These are phyloP conservation scores for Neurospora crassa DNA, from an alignment of 2,329 filamentous ascomycete genomes.

Conservation along the genomic window DNA sequence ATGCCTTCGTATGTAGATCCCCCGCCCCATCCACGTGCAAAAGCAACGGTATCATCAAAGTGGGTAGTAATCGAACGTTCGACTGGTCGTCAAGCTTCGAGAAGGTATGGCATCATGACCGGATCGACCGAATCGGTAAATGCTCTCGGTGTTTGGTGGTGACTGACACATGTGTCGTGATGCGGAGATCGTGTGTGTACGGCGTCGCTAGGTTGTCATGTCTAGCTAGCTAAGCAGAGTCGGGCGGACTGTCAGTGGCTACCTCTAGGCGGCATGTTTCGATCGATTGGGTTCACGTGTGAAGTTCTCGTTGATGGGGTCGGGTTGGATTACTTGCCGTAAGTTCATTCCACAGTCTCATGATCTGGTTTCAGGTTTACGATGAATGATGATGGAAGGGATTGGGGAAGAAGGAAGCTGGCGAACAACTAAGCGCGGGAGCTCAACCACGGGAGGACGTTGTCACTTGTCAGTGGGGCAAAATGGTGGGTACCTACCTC, in stretches of 20 bases:
- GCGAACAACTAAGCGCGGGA: too few relatives aligned
- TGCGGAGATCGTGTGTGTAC: not conserved
- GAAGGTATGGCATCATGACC: not conserved
- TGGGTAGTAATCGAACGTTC: not conserved
- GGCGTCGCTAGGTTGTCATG: not conserved
- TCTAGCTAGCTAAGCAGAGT: too few relatives aligned
- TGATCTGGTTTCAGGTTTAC: not conserved
- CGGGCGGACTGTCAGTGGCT: too few relatives aligned
- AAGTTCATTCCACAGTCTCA: not conserved
- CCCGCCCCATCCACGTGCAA: not conserved
- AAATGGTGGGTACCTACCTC: not conserved
- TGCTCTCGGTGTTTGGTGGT: not conserved
- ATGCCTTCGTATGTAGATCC: not conserved
- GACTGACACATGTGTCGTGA: not conserved
- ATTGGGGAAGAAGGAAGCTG: not conserved
- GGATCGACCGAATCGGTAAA: not conserved
- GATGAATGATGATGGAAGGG: not conserved
- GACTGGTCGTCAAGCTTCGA: not conserved
- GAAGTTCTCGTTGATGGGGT: fast-evolving
- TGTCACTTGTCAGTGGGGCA: not conserved
- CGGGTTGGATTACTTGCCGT: fast-evolving
- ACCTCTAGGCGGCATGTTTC: not conserved
- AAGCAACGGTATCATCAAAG: not conserved
- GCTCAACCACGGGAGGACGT: not conserved
- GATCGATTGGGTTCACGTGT: not conserved